Evolutionary conservation across 306 rosid genomes (phyloP).

Genomic region (Spatholobus suberectus): DNA sequence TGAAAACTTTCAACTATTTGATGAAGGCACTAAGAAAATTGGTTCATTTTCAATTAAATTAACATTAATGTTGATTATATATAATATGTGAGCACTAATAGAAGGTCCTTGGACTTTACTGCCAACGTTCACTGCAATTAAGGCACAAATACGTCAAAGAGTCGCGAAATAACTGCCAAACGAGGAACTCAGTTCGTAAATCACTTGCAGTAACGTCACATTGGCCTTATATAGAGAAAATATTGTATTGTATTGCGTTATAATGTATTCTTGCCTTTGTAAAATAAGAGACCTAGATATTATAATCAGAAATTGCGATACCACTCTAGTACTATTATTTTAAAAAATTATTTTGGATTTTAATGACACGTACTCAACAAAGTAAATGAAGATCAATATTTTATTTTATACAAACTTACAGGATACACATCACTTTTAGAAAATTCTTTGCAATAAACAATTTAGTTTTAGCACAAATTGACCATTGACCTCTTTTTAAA

Average conservation of each 20-base stretch:
- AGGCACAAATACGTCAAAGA: not conserved
- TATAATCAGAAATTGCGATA: not conserved
- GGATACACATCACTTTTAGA: not conserved
- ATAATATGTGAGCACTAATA: not conserved
- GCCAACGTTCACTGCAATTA: not conserved
- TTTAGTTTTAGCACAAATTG: not conserved
- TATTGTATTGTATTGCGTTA: not conserved
- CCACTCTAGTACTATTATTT: not conserved
- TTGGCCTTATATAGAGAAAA: not conserved
- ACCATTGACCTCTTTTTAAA: not conserved
- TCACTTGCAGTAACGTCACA: not conserved
- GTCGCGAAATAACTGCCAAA: too few species aligned
- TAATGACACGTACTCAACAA: not conserved
- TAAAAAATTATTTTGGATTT: not conserved
- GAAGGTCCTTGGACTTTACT: not conserved
- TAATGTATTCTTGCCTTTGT: too few species aligned
- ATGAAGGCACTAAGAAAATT: constrained; percentile 10
- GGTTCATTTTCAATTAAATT: constrained; percentile 30
- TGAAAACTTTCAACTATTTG: constrained; percentile 20
- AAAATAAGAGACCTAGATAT: not conserved
- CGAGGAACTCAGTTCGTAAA: not conserved
- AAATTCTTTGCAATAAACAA: not conserved
- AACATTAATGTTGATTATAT: constrained; percentile 13
- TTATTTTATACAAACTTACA: not conserved
- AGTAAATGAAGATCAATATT: not conserved